Conservation (phyloP, 176 grass and related monocot genomes). For the Phoenix roebelenii region DNA sequence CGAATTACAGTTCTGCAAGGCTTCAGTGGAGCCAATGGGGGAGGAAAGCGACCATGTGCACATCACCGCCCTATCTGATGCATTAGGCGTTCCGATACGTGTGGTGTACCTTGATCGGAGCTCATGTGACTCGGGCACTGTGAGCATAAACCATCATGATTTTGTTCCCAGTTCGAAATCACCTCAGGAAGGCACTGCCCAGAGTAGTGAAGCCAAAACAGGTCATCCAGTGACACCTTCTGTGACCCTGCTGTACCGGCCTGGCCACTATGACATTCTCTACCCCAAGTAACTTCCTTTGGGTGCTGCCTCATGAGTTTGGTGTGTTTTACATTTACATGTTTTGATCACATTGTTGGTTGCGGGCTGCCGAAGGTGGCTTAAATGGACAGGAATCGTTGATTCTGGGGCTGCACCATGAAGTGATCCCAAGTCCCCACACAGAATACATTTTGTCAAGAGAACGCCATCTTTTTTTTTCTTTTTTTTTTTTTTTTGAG, state of each 20-base stretch:
- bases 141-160: slow-evolving; percentile 65
- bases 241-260: slow-evolving; percentile 79
- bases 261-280: slow-evolving; percentile 94
- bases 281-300: slow-evolving; percentile 59
- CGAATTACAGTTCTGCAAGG: slow-evolving; percentile 75
- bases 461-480: too few species aligned
- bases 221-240: slow-evolving; percentile 35
- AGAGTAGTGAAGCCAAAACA: slow-evolving; percentile 9
- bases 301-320: slow-evolving; percentile 4
- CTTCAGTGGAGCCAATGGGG: slow-evolving; percentile 84
- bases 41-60: slow-evolving; percentile 96
- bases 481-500: too few species aligned
- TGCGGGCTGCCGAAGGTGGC: slow-evolving; percentile 53
- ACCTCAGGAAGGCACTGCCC: slow-evolving; percentile 13
- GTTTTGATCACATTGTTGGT: slow-evolving; percentile 18
- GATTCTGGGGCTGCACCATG: too few species aligned
- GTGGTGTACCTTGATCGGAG: slow-evolving; percentile 82
- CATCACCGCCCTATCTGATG: slow-evolving; percentile 77
- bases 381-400: neutral
- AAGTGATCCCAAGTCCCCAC: too few species aligned
- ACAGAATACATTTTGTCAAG: too few species aligned
- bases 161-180: slow-evolving; percentile 42
- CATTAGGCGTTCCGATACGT: slow-evolving; percentile 88
- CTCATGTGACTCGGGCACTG: slow-evolving; percentile 42
- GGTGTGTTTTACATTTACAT: neutral